These are phyloP conservation scores for Penicillium atrosanguineum DNA, from an alignment of 495 filamentous ascomycete species.

Conservation along the genomic window DNA sequence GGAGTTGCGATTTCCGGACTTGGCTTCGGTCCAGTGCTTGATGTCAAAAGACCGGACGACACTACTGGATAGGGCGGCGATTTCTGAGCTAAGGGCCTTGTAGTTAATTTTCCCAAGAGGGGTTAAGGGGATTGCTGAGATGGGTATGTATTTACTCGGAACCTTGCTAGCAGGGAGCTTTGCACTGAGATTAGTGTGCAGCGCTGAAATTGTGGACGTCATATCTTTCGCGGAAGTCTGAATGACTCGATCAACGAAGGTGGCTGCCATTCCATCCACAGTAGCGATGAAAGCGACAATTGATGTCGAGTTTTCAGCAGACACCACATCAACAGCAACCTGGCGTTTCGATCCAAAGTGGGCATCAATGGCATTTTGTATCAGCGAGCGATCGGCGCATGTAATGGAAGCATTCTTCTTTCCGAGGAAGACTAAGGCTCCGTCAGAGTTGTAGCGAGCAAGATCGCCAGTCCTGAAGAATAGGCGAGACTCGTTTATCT, in stretches of 20 bases:
- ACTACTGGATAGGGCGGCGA: slow-evolving; percentile 13
- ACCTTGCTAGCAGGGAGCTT: slow-evolving; percentile 50
- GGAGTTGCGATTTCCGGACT: slow-evolving; percentile 5
- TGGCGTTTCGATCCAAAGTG: slow-evolving; percentile 16
- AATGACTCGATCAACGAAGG: slow-evolving; percentile 7
- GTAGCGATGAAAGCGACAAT: slow-evolving; percentile 33
- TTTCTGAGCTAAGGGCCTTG: slow-evolving; percentile 18
- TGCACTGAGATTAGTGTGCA: slow-evolving; percentile 26
- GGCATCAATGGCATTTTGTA: slow-evolving; percentile 36
- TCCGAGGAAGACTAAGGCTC: slow-evolving; percentile 44
- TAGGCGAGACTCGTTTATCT: background rate
- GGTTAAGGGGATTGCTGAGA: slow-evolving; percentile 51
- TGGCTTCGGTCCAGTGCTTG: slow-evolving; percentile 15
- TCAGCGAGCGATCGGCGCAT: slow-evolving; percentile 45
- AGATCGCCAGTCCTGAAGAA: slow-evolving; percentile 53
- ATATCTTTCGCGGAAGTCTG: slow-evolving; percentile 14
- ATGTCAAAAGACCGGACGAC: slow-evolving; percentile 13
- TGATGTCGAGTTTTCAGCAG: slow-evolving; percentile 1
- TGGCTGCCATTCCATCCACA: background rate
- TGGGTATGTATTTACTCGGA: slow-evolving; percentile 57
- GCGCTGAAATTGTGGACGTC: slow-evolving; percentile 11
- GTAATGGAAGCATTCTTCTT: slow-evolving; percentile 49
- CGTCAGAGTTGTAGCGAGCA: slow-evolving; percentile 50
- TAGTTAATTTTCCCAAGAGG: slow-evolving; percentile 51
- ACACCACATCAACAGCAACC: slow-evolving; percentile 26